A percentile compares a stretch with the other conserved stretches of the same genome.
Evolutionary conservation across 345 rosid species (phyloP).

Genomic region (Salix koriyanagi): DNA sequence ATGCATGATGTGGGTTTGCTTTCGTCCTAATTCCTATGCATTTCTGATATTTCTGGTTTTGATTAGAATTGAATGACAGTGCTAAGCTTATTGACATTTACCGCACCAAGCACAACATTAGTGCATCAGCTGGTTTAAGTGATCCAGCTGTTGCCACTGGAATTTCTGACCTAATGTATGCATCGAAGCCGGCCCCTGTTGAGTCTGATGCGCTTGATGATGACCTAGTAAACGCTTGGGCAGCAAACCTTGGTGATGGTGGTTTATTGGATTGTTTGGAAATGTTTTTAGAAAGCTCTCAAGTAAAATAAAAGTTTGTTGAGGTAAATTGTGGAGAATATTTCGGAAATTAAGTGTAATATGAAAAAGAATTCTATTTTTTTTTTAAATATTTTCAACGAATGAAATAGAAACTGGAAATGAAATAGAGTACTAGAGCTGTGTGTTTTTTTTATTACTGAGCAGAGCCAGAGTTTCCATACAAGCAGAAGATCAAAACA

Average conservation of each 20-base stretch:
- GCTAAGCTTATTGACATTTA: slow-evolving; percentile 84
- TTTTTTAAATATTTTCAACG: too few species aligned
- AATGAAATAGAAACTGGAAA: too few species aligned
- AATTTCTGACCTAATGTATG: slow-evolving; percentile 87
- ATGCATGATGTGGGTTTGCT: background rate
- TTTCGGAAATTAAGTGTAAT: too few species aligned
- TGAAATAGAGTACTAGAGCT: too few species aligned
- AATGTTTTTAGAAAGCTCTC: too few species aligned
- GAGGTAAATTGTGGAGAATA: too few species aligned
- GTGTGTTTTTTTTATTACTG: too few species aligned
- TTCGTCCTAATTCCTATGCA: background rate
- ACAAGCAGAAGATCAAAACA: too few species aligned
- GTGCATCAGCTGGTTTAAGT: slow-evolving; percentile 69
- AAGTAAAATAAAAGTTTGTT: too few species aligned
- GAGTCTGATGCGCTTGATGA: slow-evolving; percentile 81
- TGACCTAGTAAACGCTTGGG: slow-evolving; percentile 99
- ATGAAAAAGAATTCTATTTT: too few species aligned
- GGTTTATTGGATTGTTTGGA: slow-evolving; percentile 44
- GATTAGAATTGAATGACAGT: slow-evolving; percentile 36
- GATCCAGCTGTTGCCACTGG: slow-evolving; percentile 97
- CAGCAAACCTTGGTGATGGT: slow-evolving; percentile 94
- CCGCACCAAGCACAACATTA: slow-evolving; percentile 83
- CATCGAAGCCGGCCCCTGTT: slow-evolving; percentile 62
- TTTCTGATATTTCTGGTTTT: background rate
- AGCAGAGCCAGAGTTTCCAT: too few species aligned